Evolutionary conservation across 2,329 filamentous ascomycete species (phyloP).

Genomic region (Colletotrichum lupini): DNA sequence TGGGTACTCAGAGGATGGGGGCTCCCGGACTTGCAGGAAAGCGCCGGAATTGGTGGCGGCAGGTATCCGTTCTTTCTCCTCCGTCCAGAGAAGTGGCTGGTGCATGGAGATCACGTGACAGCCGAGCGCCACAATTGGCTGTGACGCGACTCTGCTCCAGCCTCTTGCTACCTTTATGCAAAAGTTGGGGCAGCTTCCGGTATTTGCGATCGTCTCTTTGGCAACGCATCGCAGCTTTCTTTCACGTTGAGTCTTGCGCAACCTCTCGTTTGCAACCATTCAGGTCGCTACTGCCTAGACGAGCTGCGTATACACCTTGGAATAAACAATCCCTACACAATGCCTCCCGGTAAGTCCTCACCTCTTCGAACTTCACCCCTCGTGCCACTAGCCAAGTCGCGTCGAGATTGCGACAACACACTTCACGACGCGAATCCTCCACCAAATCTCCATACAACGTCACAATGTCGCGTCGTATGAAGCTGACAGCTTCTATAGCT

Average conservation of each 20-base stretch:
- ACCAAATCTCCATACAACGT: not conserved
- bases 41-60: conserved; percentile 11
- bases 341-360: conserved; percentile 35
- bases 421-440: not conserved
- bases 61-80: not conserved
- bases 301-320: not conserved
- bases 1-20: not conserved
- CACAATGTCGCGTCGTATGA: conserved; percentile 9
- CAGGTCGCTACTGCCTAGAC: not conserved
- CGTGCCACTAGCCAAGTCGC: not conserved
- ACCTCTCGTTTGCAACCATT: not conserved
- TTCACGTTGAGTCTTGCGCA: not conserved
- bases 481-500: conserved; percentile 40
- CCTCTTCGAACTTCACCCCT: not conserved
- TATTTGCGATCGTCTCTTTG: not conserved
- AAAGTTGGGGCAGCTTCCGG: not conserved
- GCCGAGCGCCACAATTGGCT: not conserved
- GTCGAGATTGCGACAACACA: conserved; percentile 12
- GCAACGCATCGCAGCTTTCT: conserved; percentile 16
- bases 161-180: not conserved
- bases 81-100: conserved; percentile 5
- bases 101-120: not conserved
- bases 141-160: not conserved
- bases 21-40: conserved; percentile 6
- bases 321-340: not conserved